Percentiles rank a stretch among this genome's conserved stretches.
Conservation (phyloP, 2,329 filamentous ascomycete species). For the Diaporthe sp. region DNA sequence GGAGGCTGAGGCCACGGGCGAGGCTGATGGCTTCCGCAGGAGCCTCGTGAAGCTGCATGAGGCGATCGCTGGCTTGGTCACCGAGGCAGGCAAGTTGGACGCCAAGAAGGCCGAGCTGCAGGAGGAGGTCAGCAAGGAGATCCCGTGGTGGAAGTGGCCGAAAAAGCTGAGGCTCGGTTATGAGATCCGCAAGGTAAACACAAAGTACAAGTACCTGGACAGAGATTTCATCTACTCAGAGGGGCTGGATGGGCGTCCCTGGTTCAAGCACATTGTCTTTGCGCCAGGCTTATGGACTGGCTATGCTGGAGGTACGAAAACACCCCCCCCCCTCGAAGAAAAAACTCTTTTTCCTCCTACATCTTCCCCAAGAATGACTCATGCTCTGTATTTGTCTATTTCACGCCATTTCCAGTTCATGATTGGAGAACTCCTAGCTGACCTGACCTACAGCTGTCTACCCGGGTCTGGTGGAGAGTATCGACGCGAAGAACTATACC, state of each 20-base stretch:
- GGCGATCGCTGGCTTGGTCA: slow-evolving; percentile 43
- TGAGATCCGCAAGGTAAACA: slow-evolving; percentile 78
- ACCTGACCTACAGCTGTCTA: slow-evolving; percentile 64
- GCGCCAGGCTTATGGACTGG: slow-evolving; percentile 93
- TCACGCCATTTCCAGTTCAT: neutral
- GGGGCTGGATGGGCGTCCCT: slow-evolving; percentile 83
- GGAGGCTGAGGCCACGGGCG: slow-evolving; percentile 49
- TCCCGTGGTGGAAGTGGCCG: slow-evolving; percentile 72
- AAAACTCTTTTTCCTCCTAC: neutral
- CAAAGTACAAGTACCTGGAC: slow-evolving; percentile 87
- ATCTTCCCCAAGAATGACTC: slow-evolving; percentile 73
- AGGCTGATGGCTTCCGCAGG: slow-evolving; percentile 55
- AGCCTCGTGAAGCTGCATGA: slow-evolving; percentile 55
- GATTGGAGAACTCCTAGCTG: slow-evolving; percentile 30
- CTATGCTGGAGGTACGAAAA: slow-evolving; percentile 79
- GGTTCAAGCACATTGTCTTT: slow-evolving; percentile 97
- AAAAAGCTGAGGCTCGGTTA: slow-evolving; percentile 75
- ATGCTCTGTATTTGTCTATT: slow-evolving; percentile 84
- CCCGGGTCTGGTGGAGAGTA: slow-evolving; percentile 73
- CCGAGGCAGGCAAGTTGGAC: slow-evolving; percentile 56
- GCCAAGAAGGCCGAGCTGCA: slow-evolving; percentile 54
- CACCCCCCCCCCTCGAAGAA: neutral
- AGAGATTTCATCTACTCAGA: slow-evolving; percentile 81
- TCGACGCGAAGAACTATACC: slow-evolving; percentile 70
- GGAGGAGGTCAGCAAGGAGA: slow-evolving; percentile 57